Evolutionary conservation across 176 grass and related monocot genomes (phyloP).

Genomic region (Phragmites australis): DNA sequence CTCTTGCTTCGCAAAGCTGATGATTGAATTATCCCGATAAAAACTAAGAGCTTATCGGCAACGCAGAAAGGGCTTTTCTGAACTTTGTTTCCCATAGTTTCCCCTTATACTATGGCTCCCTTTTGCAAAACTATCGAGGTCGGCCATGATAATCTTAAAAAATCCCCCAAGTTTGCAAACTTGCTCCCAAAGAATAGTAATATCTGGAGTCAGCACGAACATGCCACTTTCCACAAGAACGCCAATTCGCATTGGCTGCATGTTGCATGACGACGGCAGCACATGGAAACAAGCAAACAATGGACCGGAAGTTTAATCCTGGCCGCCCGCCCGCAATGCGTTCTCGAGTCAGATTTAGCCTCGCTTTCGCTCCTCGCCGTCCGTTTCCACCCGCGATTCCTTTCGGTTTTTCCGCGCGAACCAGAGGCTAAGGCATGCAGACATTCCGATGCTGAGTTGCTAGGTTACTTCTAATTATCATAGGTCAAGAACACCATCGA

Average conservation of each 20-base stretch:
- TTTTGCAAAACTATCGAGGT: slow-evolving; percentile 41
- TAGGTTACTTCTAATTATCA: not conserved
- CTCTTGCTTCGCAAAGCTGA: not conserved
- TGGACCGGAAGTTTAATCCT: not conserved
- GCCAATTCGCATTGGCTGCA: not conserved
- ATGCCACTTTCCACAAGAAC: slow-evolving; percentile 22
- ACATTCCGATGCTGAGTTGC: slow-evolving; percentile 26
- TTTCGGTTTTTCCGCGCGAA: not conserved
- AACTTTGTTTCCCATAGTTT: not conserved
- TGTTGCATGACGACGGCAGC: not conserved
- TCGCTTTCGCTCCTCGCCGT: slow-evolving; percentile 42
- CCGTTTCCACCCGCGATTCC: slow-evolving; percentile 23
- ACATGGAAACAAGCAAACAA: not conserved
- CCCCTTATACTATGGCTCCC: not conserved
- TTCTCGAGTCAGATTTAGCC: slow-evolving; percentile 43
- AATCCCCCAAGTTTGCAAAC: not conserved
- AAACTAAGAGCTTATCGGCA: not conserved
- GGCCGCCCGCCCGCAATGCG: slow-evolving; percentile 39
- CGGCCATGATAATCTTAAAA: slow-evolving; percentile 44
- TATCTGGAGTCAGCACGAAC: slow-evolving; percentile 5
- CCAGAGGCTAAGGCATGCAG: slow-evolving; percentile 3
- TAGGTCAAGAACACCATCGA: slow-evolving; percentile 21
- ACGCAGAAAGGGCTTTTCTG: not conserved
- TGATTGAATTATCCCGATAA: slow-evolving; percentile 4
- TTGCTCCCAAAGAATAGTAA: not conserved